A percentile compares a stretch with the other conserved stretches of the same genome.
Conservation (phyloP, 169 alveolate species). For the Perkinsus olseni region DNA sequence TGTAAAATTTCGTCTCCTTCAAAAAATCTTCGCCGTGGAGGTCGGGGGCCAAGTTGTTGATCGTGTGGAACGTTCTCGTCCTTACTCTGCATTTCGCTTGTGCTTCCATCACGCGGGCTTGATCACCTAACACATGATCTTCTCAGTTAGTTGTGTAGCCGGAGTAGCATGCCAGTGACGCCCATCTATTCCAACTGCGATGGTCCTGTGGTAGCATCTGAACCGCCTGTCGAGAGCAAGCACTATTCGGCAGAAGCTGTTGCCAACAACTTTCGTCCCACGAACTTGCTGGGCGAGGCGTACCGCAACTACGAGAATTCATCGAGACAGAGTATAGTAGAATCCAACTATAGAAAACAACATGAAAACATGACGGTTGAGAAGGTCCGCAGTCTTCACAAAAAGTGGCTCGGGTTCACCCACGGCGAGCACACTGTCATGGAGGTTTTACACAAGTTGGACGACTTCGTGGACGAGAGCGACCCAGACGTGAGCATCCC, state of each 20-base stretch:
- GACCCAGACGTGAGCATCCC: slow-evolving; percentile 33
- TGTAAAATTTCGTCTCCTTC: too few species aligned
- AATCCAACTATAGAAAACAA: background rate
- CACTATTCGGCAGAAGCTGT: background rate
- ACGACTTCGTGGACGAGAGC: slow-evolving; percentile 27
- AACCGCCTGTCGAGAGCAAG: background rate
- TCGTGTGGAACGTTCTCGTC: too few species aligned
- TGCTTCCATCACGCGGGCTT: too few species aligned
- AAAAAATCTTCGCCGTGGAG: too few species aligned
- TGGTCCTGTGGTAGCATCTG: background rate
- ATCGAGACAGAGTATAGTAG: background rate
- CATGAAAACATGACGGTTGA: slow-evolving; percentile 12
- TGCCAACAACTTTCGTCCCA: background rate
- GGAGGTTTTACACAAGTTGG: slow-evolving; percentile 17
- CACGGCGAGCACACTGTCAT: slow-evolving; percentile 21
- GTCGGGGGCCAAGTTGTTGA: too few species aligned
- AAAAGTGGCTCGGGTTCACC: slow-evolving; percentile 27
- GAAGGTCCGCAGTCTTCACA: background rate
- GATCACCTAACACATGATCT: too few species aligned
- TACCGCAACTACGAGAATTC: slow-evolving; percentile 15
- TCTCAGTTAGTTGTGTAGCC: background rate
- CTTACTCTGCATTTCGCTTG: too few species aligned
- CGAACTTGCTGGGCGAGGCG: background rate
- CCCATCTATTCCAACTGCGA: background rate
- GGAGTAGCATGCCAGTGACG: background rate